Conservation (phyloP, 805 yeast genomes). For the Spathaspora boniae region DNA sequence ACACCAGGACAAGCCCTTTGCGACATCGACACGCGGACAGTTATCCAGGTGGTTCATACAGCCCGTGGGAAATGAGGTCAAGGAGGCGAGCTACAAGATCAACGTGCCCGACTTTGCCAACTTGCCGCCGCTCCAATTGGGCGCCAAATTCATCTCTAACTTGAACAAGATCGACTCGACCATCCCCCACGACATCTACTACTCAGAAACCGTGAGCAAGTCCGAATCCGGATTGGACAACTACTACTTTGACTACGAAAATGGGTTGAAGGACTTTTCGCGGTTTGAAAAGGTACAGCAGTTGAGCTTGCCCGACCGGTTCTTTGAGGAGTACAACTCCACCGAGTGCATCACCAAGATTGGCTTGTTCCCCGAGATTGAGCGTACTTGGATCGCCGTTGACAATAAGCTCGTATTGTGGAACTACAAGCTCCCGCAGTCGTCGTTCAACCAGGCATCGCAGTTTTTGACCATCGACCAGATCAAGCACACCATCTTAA, state of each 20-base stretch:
- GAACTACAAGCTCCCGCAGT: slow-evolving; percentile 64
- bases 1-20: slow-evolving; percentile 24
- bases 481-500: slow-evolving; percentile 69
- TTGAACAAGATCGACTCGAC: slow-evolving; percentile 56
- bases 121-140: slow-evolving; percentile 53
- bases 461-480: slow-evolving; percentile 83
- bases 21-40: slow-evolving; percentile 18
- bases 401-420: slow-evolving; percentile 82
- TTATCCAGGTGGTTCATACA: slow-evolving; percentile 30
- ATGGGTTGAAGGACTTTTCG: slow-evolving; percentile 52
- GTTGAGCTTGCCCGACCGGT: slow-evolving; percentile 74
- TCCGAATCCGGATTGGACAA: slow-evolving; percentile 51
- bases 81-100: slow-evolving; percentile 41
- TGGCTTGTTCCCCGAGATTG: slow-evolving; percentile 80
- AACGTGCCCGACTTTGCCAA: slow-evolving; percentile 48
- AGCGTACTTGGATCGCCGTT: slow-evolving; percentile 80
- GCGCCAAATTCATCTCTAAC: slow-evolving; percentile 60
- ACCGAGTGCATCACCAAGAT: slow-evolving; percentile 66
- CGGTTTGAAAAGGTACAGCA: slow-evolving; percentile 73
- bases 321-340: slow-evolving; percentile 67
- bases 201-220: slow-evolving; percentile 52
- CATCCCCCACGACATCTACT: slow-evolving; percentile 55
- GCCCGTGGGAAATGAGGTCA: slow-evolving; percentile 31
- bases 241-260: slow-evolving; percentile 50
- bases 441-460: slow-evolving; percentile 37